These are phyloP conservation scores for Lagenidium giganteum DNA, from an alignment of 352 stramenopile genomes.

Conservation along the genomic window DNA sequence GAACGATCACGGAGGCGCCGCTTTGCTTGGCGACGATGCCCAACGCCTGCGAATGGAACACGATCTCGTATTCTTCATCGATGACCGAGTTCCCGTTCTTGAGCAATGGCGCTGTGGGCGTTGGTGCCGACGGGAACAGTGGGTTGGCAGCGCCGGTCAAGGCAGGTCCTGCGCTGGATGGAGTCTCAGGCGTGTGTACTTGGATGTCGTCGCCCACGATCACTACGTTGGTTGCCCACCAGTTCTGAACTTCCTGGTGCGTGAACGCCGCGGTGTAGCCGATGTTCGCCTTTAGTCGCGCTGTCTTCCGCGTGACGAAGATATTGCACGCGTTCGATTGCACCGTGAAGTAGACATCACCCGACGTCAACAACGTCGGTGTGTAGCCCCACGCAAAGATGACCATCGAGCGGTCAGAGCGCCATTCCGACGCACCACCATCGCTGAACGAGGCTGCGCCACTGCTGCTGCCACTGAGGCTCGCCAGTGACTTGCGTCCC, in stretches of 20 bases:
- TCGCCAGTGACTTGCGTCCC: slow-evolving; percentile 46
- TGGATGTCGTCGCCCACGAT: slow-evolving; percentile 81
- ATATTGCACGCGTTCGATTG: slow-evolving; percentile 82
- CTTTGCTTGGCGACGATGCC: slow-evolving; percentile 74
- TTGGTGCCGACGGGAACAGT: not conserved
- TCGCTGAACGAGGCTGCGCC: too few relatives aligned
- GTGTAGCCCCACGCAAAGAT: slow-evolving; percentile 85
- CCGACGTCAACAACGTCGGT: slow-evolving; percentile 73
- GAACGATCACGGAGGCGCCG: slow-evolving; percentile 52
- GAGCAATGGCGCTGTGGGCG: slow-evolving; percentile 2
- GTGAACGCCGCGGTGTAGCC: slow-evolving; percentile 83
- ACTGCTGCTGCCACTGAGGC: slow-evolving; percentile 13
- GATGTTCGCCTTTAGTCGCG: slow-evolving; percentile 63
- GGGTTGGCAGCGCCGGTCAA: slow-evolving; percentile 1
- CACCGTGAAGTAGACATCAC: slow-evolving; percentile 80
- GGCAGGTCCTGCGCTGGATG: not conserved
- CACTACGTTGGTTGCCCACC: slow-evolving; percentile 77
- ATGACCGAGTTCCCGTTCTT: too few relatives aligned
- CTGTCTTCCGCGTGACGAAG: slow-evolving; percentile 75
- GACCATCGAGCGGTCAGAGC: slow-evolving; percentile 59
- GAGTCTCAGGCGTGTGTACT: slow-evolving; percentile 9
- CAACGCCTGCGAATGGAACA: slow-evolving; percentile 49
- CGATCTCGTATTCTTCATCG: slow-evolving; percentile 71
- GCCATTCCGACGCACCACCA: too few relatives aligned
- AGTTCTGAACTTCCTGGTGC: slow-evolving; percentile 70